Conservation (phyloP, 495 filamentous ascomycete species). For the Paragyromitra xinjiangensis region DNA sequence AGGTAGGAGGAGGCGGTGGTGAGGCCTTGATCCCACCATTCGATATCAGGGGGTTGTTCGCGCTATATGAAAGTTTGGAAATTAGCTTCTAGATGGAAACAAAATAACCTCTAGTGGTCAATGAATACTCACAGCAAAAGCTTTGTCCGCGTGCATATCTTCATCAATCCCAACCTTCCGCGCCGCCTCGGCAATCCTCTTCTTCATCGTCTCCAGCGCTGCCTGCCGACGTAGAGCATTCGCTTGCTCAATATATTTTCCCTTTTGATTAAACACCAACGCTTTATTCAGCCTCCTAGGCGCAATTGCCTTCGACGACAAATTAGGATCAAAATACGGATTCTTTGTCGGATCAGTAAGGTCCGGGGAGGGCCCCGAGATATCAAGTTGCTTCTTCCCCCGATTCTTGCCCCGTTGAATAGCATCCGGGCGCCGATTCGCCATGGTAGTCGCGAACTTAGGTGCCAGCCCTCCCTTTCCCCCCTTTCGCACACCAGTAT, state of each 20-base stretch:
- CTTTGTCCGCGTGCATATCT: constrained; percentile 86
- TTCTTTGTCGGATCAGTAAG: constrained; percentile 71
- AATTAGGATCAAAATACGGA: constrained; percentile 83
- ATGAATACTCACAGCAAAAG: constrained; percentile 70
- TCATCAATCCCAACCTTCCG: constrained; percentile 90
- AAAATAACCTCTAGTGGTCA: neutral
- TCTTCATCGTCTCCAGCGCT: constrained; percentile 91
- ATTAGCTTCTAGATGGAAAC: constrained; percentile 9
- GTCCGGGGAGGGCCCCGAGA: constrained; percentile 73
- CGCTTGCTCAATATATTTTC: constrained; percentile 94
- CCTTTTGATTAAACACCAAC: constrained; percentile 92
- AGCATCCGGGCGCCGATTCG: constrained; percentile 67
- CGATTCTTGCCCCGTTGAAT: constrained; percentile 61
- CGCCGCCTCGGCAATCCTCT: constrained; percentile 83
- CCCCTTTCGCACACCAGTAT: constrained; percentile 68
- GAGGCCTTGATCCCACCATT: constrained; percentile 98
- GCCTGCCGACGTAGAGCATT: constrained; percentile 86
- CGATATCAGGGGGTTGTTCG: constrained; percentile 83
- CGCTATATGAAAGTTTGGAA: constrained; percentile 30
- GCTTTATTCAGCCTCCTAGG: constrained; percentile 70
- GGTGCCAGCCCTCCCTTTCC: constrained; percentile 63
- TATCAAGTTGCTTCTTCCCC: constrained; percentile 70
- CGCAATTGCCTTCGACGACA: constrained; percentile 70
- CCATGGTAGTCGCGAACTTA: constrained; percentile 69
- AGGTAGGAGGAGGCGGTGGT: constrained; percentile 77